Evolutionary conservation across 2,329 filamentous ascomycete species (phyloP).

Genomic region (Emmonsiellopsis sp.): DNA sequence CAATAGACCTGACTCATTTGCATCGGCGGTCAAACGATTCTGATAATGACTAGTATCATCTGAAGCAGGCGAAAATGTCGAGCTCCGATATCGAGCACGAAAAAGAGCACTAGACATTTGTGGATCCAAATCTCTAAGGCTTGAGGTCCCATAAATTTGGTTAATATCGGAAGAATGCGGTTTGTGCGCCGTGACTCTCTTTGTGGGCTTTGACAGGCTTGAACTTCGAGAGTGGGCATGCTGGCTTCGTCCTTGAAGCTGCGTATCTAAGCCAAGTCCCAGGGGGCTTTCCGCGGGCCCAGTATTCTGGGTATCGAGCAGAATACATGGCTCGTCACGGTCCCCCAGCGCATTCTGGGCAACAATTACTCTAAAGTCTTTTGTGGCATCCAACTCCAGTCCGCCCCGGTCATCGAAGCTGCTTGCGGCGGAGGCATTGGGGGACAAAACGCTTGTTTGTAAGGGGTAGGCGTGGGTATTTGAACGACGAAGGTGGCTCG

Average conservation of each 20-base stretch:
- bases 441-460: constrained; percentile 34
- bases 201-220: constrained; percentile 28
- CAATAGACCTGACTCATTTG: constrained; percentile 43
- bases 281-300: constrained; percentile 19
- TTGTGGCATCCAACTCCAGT: constrained; percentile 35
- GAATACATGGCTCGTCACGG: constrained; percentile 36
- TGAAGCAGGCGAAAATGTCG: constrained; percentile 32
- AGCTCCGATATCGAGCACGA: constrained; percentile 36
- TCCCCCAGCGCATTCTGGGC: constrained; percentile 41
- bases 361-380: constrained; percentile 39
- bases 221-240: constrained; percentile 29
- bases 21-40: constrained; percentile 34
- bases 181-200: constrained; percentile 21
- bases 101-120: constrained; percentile 30
- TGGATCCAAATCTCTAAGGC: constrained; percentile 19
- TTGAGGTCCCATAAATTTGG: constrained; percentile 5
- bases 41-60: constrained; percentile 26
- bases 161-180: constrained; percentile 28
- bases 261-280: constrained; percentile 28
- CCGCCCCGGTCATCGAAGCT: constrained; percentile 40
- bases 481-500: constrained; percentile 33
- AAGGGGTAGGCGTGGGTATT: constrained; percentile 32
- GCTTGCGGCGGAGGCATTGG: constrained; percentile 32
- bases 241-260: constrained; percentile 21
- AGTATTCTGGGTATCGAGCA: constrained; percentile 34